These are phyloP conservation scores for Hypoxylon fuscum DNA, from an alignment of 495 filamentous ascomycete species.

Conservation along the genomic window DNA sequence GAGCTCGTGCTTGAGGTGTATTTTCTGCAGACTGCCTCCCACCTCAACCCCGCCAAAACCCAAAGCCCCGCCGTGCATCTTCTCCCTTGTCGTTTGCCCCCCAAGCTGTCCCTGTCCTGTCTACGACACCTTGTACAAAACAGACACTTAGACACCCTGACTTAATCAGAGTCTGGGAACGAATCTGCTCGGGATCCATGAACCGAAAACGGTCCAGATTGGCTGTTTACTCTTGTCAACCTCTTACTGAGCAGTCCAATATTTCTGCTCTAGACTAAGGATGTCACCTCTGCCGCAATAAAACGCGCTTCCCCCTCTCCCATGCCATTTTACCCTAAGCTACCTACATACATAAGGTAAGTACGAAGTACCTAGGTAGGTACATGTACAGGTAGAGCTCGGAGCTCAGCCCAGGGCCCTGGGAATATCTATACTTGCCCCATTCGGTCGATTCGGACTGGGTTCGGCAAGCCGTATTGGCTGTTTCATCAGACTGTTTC, in stretches of 20 bases:
- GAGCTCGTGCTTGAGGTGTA: slow-evolving; percentile 37
- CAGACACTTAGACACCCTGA: slow-evolving; percentile 5
- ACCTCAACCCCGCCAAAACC: slow-evolving; percentile 40
- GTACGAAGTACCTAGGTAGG: no score
- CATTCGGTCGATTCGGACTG: slow-evolving; percentile 35
- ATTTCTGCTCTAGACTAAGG: neutral
- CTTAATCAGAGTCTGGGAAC: slow-evolving; percentile 18
- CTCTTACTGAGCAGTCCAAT: neutral
- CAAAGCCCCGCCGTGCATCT: slow-evolving; percentile 31
- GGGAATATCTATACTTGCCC: slow-evolving; percentile 12
- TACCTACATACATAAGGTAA: slow-evolving; percentile 9
- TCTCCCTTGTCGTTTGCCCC: slow-evolving; percentile 20
- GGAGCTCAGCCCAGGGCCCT: slow-evolving; percentile 10
- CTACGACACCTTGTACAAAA: slow-evolving; percentile 8
- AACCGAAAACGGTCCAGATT: slow-evolving; percentile 26
- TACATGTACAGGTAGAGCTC: slow-evolving; percentile 5
- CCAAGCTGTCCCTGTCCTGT: neutral
- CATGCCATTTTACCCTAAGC: slow-evolving; percentile 1
- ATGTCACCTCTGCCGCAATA: slow-evolving; percentile 26
- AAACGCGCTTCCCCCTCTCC: slow-evolving; percentile 30
- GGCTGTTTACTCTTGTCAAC: slow-evolving; percentile 3
- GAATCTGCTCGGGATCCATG: slow-evolving; percentile 20
- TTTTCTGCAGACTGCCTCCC: slow-evolving; percentile 23
- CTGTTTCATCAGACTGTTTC: slow-evolving; percentile 16
- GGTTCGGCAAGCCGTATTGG: slow-evolving; percentile 30